Percentiles rank a stretch among this genome's conserved stretches.
phyloP scores from a whole-genome alignment of 371 early-diverging fungal genomes.

The Apophysomyces trapeziformis region DNA sequence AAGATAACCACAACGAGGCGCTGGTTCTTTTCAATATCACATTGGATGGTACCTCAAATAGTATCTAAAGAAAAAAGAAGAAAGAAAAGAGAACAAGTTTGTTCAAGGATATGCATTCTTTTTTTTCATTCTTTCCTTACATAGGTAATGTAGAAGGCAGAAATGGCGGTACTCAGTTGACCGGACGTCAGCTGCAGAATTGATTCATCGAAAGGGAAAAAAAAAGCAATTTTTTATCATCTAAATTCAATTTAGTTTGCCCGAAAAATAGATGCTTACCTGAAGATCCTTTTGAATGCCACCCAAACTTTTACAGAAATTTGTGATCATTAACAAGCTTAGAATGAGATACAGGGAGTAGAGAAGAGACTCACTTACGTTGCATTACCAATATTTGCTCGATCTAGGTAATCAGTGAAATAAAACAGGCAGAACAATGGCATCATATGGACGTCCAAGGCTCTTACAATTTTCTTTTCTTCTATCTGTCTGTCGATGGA shows the following conservation, averaged over 20 bases:
- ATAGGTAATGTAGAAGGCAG: conserved; percentile 14
- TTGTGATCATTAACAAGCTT: neutral
- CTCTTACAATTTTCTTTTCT: conserved; percentile 34
- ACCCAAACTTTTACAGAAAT: neutral
- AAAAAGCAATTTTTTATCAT: no score
- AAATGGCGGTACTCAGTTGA: conserved; percentile 12
- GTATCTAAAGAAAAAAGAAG: neutral
- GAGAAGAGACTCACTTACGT: neutral
- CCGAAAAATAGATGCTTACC: neutral
- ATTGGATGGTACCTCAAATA: conserved; percentile 20
- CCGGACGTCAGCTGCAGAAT: conserved; percentile 3
- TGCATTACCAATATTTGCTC: conserved; percentile 13
- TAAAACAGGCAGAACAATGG: conserved; percentile 50
- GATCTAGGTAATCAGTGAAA: conserved; percentile 39
- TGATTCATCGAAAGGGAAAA: no score
- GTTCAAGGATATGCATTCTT: neutral
- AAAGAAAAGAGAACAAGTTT: neutral
- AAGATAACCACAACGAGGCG: conserved; percentile 14
- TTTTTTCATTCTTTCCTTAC: conserved; percentile 1
- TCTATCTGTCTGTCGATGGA: conserved; percentile 5
- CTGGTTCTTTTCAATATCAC: conserved; percentile 14
- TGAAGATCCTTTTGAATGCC: neutral
- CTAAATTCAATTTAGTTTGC: no score
- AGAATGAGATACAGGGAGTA: neutral
- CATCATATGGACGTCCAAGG: conserved; percentile 42